Evolutionary conservation across 306 rosid genomes (phyloP), one percentile per base, ranked within the genome.

Genomic region (Ammopiptanthus mongolicus): DNA sequence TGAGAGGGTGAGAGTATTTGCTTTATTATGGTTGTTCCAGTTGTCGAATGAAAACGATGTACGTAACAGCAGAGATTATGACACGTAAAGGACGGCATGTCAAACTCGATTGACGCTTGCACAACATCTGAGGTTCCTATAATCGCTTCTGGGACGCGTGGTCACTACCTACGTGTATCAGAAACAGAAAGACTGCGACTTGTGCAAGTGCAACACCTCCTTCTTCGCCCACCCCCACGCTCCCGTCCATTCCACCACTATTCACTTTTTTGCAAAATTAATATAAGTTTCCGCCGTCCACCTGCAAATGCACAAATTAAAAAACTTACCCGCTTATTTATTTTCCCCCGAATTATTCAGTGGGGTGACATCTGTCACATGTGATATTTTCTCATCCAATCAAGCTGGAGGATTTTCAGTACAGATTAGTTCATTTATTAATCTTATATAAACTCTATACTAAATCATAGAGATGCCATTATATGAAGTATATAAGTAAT

Each of bases 11-110:
- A 8, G 44, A 31, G 63, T 44, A 51, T 15, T 23, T 13, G 14
- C 46, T 72, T 50, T 57, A 18, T 36, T 52, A 2, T 36, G 64
- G 17, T 31, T 4, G 58, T 50, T 52, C 44, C 61, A 41, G 69
- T 62, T 69, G 81, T 64, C 44, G 28, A 69, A 74, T 51, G 69
- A 69, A 75, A 75, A 29, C 8, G 55, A 31, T 68, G 33, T 13
- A 75, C 67, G 77, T 37, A 59, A 65, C 65, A 52, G 31, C 22
- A 50, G 69, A 48, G 73, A 71, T 55, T 3, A 18, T 0, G 80
- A 81, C 86, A 76, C 88, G 83, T 81, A 80, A 74, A 78, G 42
- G 76, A 48, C 57, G 51, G 68, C 80, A 67, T 41, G 82, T 81
- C 66, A 78, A 81, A 53, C 22, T 0, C 55, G 47, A 83, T 61